Conservation (phyloP, 148 eudicot species). For the Vaccinium macrocarpon region DNA sequence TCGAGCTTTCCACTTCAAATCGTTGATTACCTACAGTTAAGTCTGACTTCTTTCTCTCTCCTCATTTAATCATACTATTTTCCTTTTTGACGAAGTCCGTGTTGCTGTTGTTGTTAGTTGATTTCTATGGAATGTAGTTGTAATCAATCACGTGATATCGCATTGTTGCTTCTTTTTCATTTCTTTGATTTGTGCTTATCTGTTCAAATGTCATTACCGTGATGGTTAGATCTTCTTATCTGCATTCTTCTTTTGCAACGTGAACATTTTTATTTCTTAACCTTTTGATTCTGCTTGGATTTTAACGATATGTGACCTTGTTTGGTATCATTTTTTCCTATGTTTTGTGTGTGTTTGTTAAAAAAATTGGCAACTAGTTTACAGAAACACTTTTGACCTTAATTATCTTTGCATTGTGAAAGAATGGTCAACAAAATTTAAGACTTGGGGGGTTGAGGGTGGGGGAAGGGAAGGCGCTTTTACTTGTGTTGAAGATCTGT, state of each 20-base stretch:
- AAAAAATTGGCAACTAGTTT: not conserved
- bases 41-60: not conserved
- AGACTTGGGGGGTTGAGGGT: not conserved
- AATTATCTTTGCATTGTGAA: not conserved
- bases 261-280: not conserved
- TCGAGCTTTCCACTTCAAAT: not conserved
- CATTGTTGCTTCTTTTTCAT: not conserved
- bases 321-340: not conserved
- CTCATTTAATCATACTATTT: not conserved
- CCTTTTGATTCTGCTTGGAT: conserved; percentile 6
- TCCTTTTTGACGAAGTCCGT: not conserved
- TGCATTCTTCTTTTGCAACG: not conserved
- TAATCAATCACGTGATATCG: not conserved
- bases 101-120: not conserved
- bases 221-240: not conserved
- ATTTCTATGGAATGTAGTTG: not conserved
- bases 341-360: not conserved
- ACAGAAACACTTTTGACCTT: not conserved
- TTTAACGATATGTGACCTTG: not conserved
- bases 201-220: not conserved
- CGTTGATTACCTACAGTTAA: not conserved
- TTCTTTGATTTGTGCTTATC: not conserved
- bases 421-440: not conserved
- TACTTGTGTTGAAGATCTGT: not conserved
- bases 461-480: not conserved